Base-by-base conservation (phyloP, 2,329 filamentous ascomycete genomes). In the Volutella citrinella region DNA sequence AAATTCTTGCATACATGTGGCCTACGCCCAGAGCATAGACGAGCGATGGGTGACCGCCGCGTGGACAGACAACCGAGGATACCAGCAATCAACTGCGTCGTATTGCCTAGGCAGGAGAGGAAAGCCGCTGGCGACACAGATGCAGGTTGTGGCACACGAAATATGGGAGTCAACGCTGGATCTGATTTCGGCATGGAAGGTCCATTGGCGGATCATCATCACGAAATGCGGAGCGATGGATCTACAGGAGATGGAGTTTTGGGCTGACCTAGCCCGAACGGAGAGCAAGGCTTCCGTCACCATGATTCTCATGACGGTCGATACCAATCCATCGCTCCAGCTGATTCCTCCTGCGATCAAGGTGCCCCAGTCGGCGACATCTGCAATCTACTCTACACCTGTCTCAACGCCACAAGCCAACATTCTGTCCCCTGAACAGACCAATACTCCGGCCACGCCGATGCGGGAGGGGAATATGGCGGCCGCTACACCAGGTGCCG, bases 51-150 rank as follows among this genome's bases (percentile, higher is more conserved):
- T 93, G 22, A 83, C 82, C 10, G 84, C 80, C 6, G 83, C 84
- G 1, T 94, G 87, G 87, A 87, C 82, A 2, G 86, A 94, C 54
- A 87, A 80, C 46, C 76, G 76, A 17, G 87, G 87, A 3, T 78
- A 76, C 39, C 78, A 84, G 41, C 84, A 90, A 56, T 78, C 81
- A 46, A 85, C 76, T 12, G 76, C 80, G 1, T 83, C 84, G 0
- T 91, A 89, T 58, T 87, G 83, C 49, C 65, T 91, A 27, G 69
- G 78, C 12, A 68, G 81, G 41, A 72, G 78, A 60, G 68, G 74
- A 47, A 67, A 72, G 34, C 56, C 67, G 3, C 54, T 74, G 4
- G 65, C 73, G 7, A 72, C 68, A 11, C 54, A 65, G 3, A 76
- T 88, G 42, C 66, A 67, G 11, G 78, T 85, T 15, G 68, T 89